phyloP scores from a whole-genome alignment of 164 flowering plant species.

The Sedum album region DNA sequence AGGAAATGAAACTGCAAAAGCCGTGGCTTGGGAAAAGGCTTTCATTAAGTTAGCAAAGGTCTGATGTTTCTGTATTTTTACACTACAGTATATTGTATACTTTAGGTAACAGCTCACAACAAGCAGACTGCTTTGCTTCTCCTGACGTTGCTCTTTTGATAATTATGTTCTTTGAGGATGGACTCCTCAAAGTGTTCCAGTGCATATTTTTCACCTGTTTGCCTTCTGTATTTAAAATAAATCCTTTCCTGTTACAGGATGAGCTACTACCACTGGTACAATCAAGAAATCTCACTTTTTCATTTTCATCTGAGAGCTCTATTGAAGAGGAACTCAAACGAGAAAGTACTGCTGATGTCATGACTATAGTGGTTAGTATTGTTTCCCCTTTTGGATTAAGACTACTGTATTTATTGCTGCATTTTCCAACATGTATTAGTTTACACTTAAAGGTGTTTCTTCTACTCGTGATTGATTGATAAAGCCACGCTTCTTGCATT shows the following conservation, averaged over 20 bases:
- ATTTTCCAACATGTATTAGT: not conserved
- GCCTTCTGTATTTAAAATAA: not conserved
- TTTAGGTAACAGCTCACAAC: not conserved
- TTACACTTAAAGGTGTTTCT: too few species aligned
- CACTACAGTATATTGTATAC: not conserved
- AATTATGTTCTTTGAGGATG: not conserved
- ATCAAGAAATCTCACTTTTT: conserved; percentile 67
- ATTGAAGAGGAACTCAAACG: conserved; percentile 91
- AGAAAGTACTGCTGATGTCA: conserved; percentile 94
- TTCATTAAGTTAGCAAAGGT: conserved; percentile 82
- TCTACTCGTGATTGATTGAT: too few species aligned
- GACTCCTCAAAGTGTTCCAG: not conserved
- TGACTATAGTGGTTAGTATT: conserved; percentile 70
- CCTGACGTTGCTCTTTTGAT: not conserved
- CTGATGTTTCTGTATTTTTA: not conserved
- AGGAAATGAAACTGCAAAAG: conserved; percentile 56
- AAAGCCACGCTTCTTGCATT: not conserved
- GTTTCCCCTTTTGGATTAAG: not conserved
- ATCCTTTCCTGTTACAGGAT: conserved; percentile 33
- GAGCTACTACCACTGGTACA: conserved; percentile 70
- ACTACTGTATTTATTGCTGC: not conserved
- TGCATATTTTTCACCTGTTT: not conserved
- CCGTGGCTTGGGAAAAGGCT: conserved; percentile 96
- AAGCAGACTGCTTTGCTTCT: not conserved
- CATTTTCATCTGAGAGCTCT: conserved; percentile 98